Base-by-base conservation (phyloP, 768 basidiomycete genomes). In the Collybia sordida region DNA sequence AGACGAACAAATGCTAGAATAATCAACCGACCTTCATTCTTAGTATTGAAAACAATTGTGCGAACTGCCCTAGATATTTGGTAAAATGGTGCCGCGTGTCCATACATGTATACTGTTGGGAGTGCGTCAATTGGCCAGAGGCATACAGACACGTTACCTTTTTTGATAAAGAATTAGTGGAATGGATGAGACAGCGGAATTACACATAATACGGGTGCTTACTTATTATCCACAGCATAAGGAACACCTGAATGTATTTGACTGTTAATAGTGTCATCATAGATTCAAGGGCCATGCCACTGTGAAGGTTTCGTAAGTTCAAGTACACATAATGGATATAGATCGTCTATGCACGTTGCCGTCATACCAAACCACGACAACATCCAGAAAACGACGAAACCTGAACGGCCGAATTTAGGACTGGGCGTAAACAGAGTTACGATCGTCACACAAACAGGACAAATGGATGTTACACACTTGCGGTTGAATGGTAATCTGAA, bases 341-440 rank as follows among this genome's bases (percentile, higher is more conserved):
- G 9, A 31, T 14, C 9, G 5, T 31, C 1, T n/a, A 69, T 78
- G 36, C 65, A 77, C 82, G 85, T 71, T 0, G 85, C 72, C 19
- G 75, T 61, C 86, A 88, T 88, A 22, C 74, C 80, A 46, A 75
- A 45, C 74, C 75, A 88, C 53, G 80, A 80, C 54, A 86, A 67
- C 82, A 86, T 85, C 86, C 87, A 88, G 56, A 83, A 85, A 28
- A 87, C 64, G 40, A 86, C 58, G 57, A 88, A 85, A 0, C 85
- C 86, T 0, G 59, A 63, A 44, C 57, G 56, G 19, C 80, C 80
- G 51, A 78, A 85, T 52, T 66, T 31, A 12, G 31, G 31, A 14
- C 31, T 31, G 9, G 9, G 31, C 11, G 31, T 31, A 14, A 31
- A 31, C 14, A 4, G 14, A 14, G 14, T 31, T 31, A 31, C 31